Evolutionary conservation across 2,329 filamentous ascomycete genomes (phyloP).

Genomic region (Aspergillus neotritici): DNA sequence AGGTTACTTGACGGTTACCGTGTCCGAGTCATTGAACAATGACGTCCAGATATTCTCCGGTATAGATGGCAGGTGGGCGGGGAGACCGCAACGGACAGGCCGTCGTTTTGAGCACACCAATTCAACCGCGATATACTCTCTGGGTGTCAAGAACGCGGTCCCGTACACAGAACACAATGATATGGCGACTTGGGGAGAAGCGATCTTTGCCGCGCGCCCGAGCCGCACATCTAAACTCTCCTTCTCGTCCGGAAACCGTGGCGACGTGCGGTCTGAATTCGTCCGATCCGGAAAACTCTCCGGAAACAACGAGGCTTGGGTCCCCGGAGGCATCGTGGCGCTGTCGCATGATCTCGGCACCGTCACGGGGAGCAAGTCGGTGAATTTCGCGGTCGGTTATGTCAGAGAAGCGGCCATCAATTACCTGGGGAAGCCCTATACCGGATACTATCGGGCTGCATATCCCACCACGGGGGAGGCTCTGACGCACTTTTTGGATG

Average conservation of each 20-base stretch:
- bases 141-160: slow-evolving; percentile 27
- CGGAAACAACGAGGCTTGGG: slow-evolving; percentile 20
- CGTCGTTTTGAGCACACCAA: slow-evolving; percentile 20
- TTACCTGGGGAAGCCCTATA: slow-evolving; percentile 37
- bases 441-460: slow-evolving; percentile 36
- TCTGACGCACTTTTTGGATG: slow-evolving; percentile 36
- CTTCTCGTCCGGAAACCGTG: slow-evolving; percentile 24
- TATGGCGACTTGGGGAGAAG: slow-evolving; percentile 41
- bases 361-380: slow-evolving; percentile 22
- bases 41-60: slow-evolving; percentile 40
- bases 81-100: slow-evolving; percentile 22
- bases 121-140: slow-evolving; percentile 27
- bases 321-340: slow-evolving; percentile 28
- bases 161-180: slow-evolving; percentile 33
- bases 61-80: slow-evolving; percentile 43
- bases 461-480: slow-evolving; percentile 31
- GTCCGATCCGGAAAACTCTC: slow-evolving; percentile 25
- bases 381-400: slow-evolving; percentile 41
- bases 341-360: slow-evolving; percentile 37
- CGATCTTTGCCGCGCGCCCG: slow-evolving; percentile 35
- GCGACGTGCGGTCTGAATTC: slow-evolving; percentile 29
- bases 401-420: slow-evolving; percentile 38
- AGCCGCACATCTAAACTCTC: slow-evolving; percentile 23
- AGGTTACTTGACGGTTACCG: slow-evolving; percentile 39
- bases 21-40: slow-evolving; percentile 18